Conservation (phyloP, 2,329 filamentous ascomycete genomes). For the Aureobasidium mangrovei region DNA sequence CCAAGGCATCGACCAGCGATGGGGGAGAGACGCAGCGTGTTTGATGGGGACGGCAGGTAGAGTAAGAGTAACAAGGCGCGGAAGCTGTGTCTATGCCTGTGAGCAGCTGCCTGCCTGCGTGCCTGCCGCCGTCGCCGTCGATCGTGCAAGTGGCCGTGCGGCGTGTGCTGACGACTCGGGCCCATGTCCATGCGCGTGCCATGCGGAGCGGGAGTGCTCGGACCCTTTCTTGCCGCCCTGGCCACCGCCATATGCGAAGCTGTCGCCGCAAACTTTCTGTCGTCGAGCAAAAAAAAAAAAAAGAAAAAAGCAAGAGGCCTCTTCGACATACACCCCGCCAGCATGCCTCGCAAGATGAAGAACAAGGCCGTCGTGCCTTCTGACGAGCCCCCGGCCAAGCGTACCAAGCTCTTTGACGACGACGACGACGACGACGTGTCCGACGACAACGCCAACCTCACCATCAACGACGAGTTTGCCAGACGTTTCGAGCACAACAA, state of each 20-base stretch:
- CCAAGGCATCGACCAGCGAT: too few relatives aligned
- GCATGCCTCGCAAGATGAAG: slow-evolving; percentile 14
- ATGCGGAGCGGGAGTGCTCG: not conserved
- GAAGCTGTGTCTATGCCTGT: too few relatives aligned
- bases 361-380: slow-evolving; percentile 2
- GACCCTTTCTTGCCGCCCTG: not conserved
- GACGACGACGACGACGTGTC: slow-evolving; percentile 14
- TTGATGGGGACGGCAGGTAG: too few relatives aligned
- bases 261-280: slow-evolving; percentile 5
- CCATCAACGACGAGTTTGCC: slow-evolving; percentile 86
- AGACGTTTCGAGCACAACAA: slow-evolving; percentile 93
- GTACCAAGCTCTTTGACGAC: slow-evolving; percentile 25
- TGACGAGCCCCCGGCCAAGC: slow-evolving; percentile 22
- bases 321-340: not conserved
- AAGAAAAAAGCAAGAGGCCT: not conserved
- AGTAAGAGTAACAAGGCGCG: too few relatives aligned
- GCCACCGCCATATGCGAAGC: not conserved
- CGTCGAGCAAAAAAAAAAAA: not conserved
- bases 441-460: slow-evolving; percentile 30
- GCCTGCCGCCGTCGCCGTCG: not conserved
- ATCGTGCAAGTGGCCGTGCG: not conserved
- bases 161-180: too few relatives aligned
- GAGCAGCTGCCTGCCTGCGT: too few relatives aligned
- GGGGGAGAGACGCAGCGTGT: too few relatives aligned
- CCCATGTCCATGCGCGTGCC: not conserved